Percentiles rank a stretch among this genome's conserved stretches.
Evolutionary conservation across 2,329 filamentous ascomycete genomes (phyloP).

Genomic region (Ceratocystis eucalypticola): DNA sequence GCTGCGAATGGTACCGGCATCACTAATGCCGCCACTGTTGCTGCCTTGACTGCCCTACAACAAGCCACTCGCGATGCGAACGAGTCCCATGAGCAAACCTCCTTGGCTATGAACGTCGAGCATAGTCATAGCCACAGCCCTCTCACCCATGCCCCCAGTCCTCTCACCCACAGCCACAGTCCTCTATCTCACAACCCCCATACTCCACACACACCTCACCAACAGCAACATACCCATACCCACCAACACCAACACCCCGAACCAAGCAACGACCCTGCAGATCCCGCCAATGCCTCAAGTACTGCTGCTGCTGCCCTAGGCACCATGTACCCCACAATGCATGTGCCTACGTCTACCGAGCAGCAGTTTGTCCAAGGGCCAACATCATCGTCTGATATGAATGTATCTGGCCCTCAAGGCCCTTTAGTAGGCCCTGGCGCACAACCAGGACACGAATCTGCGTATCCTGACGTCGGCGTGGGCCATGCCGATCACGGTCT

Average conservation of each 20-base stretch:
- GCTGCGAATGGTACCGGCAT: constrained; percentile 29
- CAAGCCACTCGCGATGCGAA: constrained; percentile 33
- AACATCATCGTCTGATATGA: constrained; percentile 9
- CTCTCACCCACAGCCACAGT: constrained; percentile 13
- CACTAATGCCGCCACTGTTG: constrained; percentile 17
- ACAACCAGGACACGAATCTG: constrained; percentile 10
- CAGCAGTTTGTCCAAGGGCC: constrained; percentile 45
- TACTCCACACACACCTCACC: constrained; percentile 22
- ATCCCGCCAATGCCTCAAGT: constrained; percentile 42
- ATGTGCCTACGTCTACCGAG: constrained; percentile 44
- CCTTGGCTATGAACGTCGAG: constrained; percentile 14
- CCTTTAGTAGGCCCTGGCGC: neutral
- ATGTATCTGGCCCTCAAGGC: neutral
- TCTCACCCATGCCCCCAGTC: constrained; percentile 1
- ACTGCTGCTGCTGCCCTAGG: constrained; percentile 46
- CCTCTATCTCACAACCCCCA: constrained; percentile 9
- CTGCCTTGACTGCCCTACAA: constrained; percentile 39
- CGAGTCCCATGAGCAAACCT: constrained; percentile 11
- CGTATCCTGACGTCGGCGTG: constrained; percentile 1
- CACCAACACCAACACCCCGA: constrained; percentile 17
- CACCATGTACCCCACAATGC: constrained; percentile 45
- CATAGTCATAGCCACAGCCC: constrained; percentile 11
- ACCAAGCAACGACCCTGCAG: constrained; percentile 29
- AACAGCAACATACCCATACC: neutral
- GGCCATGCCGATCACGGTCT: constrained; percentile 8